Conservation (phyloP, 441 rosid species). For the Erodium texanum region DNA sequence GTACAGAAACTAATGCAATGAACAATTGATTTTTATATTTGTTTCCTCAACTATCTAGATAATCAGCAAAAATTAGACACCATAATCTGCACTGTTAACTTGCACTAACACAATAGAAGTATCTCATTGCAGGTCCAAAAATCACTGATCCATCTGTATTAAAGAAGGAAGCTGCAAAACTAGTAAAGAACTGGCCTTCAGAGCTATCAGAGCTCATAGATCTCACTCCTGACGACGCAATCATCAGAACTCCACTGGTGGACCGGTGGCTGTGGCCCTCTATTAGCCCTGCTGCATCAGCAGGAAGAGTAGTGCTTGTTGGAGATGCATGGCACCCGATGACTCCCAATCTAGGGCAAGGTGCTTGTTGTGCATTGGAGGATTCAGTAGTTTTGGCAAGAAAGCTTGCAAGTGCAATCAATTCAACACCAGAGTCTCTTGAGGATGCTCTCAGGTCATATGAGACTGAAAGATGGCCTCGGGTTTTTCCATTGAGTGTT, state of each 20-base stretch:
- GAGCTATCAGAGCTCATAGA: constrained; percentile 60
- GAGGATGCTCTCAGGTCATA: constrained; percentile 50
- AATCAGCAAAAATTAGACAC: no score
- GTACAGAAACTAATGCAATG: no score
- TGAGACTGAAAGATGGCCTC: constrained; percentile 58
- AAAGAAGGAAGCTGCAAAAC: constrained; percentile 57
- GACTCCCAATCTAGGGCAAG: constrained; percentile 85
- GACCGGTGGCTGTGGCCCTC: constrained; percentile 89
- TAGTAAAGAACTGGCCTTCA: constrained; percentile 51
- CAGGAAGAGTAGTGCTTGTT: constrained; percentile 52
- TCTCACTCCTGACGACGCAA: constrained; percentile 54
- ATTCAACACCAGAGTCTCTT: constrained; percentile 33
- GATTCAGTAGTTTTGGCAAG: constrained; percentile 53
- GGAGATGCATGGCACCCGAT: constrained; percentile 97
- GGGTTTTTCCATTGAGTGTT: constrained; percentile 56
- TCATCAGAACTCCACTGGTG: constrained; percentile 62
- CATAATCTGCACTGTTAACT: not conserved
- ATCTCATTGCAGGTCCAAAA: constrained; percentile 48
- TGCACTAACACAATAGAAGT: not conserved
- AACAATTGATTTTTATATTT: no score
- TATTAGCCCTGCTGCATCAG: constrained; percentile 54
- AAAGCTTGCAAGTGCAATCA: constrained; percentile 46
- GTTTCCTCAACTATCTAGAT: no score
- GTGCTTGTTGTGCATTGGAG: constrained; percentile 75
- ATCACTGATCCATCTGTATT: constrained; percentile 51